Conservation (phyloP, 2,329 filamentous ascomycete species). For the Ophiocordyceps robertsii region DNA sequence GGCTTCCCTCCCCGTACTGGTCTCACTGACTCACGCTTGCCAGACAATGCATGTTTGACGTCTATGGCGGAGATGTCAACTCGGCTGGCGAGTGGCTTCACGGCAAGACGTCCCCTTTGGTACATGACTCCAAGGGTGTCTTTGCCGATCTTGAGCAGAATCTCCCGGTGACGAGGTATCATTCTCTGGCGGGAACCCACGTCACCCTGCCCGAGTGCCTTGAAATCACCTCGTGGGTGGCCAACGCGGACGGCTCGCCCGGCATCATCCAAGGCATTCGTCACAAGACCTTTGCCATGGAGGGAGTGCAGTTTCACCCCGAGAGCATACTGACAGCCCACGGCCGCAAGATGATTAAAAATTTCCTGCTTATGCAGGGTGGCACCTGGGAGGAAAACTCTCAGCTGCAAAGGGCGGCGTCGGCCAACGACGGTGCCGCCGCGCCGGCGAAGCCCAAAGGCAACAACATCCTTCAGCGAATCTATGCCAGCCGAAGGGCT, state of each 20-base stretch:
- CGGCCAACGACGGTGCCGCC: slow-evolving; percentile 12
- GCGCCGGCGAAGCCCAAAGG: slow-evolving; percentile 37
- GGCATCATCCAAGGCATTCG: slow-evolving; percentile 94
- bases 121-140: slow-evolving; percentile 84
- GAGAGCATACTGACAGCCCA: slow-evolving; percentile 92
- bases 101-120: slow-evolving; percentile 85
- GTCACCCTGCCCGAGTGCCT: slow-evolving; percentile 73
- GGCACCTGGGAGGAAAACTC: slow-evolving; percentile 86
- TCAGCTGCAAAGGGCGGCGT: slow-evolving; percentile 30
- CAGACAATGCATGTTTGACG: slow-evolving; percentile 88
- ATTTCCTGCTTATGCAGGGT: slow-evolving; percentile 77
- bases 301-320: slow-evolving; percentile 95
- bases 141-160: slow-evolving; percentile 70
- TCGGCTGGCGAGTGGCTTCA: slow-evolving; percentile 94
- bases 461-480: slow-evolving; percentile 77
- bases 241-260: slow-evolving; percentile 60
- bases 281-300: slow-evolving; percentile 81
- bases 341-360: slow-evolving; percentile 79
- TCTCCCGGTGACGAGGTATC: slow-evolving; percentile 85
- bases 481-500: slow-evolving; percentile 69
- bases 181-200: slow-evolving; percentile 87
- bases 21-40: slow-evolving; percentile 1
- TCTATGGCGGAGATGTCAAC: slow-evolving; percentile 81
- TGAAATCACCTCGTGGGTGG: slow-evolving; percentile 84
- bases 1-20: not conserved